Conservation (phyloP, 1,139 yeast genomes). For the Scheffersomyces parashehatae region DNA sequence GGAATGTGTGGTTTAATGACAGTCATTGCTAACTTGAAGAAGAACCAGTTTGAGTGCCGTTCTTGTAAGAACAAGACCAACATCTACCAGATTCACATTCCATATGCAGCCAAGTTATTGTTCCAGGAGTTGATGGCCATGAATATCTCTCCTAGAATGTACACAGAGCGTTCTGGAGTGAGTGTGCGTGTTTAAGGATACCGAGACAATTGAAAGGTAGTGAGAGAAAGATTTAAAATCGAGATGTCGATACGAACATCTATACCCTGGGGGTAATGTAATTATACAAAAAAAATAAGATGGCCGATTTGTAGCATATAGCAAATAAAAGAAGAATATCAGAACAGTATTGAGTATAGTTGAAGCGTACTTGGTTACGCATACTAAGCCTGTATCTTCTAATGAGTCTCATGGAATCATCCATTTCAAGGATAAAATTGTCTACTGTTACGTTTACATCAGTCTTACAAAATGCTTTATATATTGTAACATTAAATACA, state of each 20-base stretch:
- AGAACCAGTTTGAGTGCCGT: slow-evolving; percentile 97
- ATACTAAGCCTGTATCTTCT: too few relatives aligned
- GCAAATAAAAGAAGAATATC: slow-evolving; percentile 1
- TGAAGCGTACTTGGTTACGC: too few relatives aligned
- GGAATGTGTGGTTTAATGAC: slow-evolving; percentile 98
- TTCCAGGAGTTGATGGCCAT: slow-evolving; percentile 99
- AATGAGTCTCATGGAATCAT: too few relatives aligned
- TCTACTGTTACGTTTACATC: too few relatives aligned
- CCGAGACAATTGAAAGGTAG: slow-evolving; percentile 5
- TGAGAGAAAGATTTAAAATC: background rate
- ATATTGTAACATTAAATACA: slow-evolving; percentile 1
- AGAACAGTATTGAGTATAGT: background rate
- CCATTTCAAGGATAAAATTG: too few relatives aligned
- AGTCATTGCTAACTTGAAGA: slow-evolving; percentile 94
- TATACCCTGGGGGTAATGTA: slow-evolving; percentile 9
- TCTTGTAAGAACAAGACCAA: slow-evolving; percentile 98
- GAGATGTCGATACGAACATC: background rate
- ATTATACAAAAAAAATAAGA: slow-evolving; percentile 3
- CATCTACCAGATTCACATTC: slow-evolving; percentile 94
- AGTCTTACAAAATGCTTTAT: background rate
- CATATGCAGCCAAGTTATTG: slow-evolving; percentile 93
- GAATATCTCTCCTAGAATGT: slow-evolving; percentile 89
- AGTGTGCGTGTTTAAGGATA: slow-evolving; percentile 35
- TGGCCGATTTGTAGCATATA: slow-evolving; percentile 3
- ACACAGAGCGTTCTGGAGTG: slow-evolving; percentile 61